Evolutionary conservation across 331 rosid species (phyloP).

Genomic region (Arachis monticola): DNA sequence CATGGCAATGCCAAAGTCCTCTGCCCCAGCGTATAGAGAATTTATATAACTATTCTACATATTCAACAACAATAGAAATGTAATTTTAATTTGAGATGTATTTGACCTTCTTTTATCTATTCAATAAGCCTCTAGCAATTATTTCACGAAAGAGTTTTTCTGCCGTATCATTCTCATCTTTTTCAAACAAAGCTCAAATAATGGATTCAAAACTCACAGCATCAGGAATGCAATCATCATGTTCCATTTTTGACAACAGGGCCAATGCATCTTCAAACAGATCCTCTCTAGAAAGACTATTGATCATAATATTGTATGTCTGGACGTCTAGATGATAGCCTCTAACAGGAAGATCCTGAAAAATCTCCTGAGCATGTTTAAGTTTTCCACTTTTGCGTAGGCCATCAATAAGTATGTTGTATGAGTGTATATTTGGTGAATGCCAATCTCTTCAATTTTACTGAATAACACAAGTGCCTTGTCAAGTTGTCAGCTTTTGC

Average conservation of each 20-base stretch:
- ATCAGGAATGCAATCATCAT: not conserved
- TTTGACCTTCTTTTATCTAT: not conserved
- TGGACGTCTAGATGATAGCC: not conserved
- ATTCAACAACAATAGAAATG: no score
- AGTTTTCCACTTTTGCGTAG: constrained; percentile 18
- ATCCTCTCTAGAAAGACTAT: not conserved
- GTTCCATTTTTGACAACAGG: not conserved
- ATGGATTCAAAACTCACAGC: not conserved
- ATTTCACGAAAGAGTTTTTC: constrained; percentile 6
- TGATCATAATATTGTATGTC: not conserved
- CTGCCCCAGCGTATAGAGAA: no score
- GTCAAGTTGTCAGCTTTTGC: not conserved
- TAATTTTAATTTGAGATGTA: not conserved
- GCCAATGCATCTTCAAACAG: not conserved
- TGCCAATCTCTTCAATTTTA: not conserved
- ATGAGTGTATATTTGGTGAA: not conserved
- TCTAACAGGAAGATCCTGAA: not conserved
- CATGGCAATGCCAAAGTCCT: no score
- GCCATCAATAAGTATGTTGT: constrained; percentile 7
- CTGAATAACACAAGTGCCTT: not conserved
- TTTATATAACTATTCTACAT: no score
- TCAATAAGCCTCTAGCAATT: not conserved
- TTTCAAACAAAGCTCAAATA: not conserved
- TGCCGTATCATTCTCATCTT: not conserved
- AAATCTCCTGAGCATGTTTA: not conserved